Percentiles rank a stretch among this genome's conserved stretches.
phyloP scores from a whole-genome alignment of 2,329 filamentous ascomycete genomes.

The Didymella arachidicola region DNA sequence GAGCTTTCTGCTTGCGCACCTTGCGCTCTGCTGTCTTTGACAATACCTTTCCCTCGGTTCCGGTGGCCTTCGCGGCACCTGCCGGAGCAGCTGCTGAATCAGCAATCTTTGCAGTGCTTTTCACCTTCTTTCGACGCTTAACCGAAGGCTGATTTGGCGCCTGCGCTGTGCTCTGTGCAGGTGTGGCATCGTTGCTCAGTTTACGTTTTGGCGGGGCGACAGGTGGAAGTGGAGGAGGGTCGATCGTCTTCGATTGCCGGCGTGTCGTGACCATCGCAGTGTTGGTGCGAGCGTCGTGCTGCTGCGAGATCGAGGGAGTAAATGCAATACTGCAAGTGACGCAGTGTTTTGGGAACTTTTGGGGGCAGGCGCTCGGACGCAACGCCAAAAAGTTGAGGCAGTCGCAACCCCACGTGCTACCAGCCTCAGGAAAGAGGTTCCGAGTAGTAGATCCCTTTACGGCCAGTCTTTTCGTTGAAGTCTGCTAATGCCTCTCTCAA shows the following conservation, averaged over 20 bases:
- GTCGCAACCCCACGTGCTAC: slow-evolving; percentile 19
- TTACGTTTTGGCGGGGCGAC: slow-evolving; percentile 6
- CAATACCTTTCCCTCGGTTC: neutral
- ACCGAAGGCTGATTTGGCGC: slow-evolving; percentile 7
- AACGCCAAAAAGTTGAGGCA: slow-evolving; percentile 17
- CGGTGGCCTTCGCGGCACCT: neutral
- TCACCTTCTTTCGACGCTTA: slow-evolving; percentile 17
- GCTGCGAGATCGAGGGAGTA: neutral
- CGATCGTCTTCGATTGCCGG: slow-evolving; percentile 9
- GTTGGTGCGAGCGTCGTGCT: neutral
- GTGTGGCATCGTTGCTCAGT: slow-evolving; percentile 3
- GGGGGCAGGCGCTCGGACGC: slow-evolving; percentile 4
- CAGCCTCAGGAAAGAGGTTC: neutral
- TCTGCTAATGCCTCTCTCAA: slow-evolving; percentile 30
- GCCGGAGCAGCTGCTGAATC: neutral
- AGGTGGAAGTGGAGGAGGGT: slow-evolving; percentile 1
- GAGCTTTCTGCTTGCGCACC: neutral
- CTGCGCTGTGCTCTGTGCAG: slow-evolving; percentile 6
- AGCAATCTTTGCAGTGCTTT: slow-evolving; percentile 2
- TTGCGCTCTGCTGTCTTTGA: neutral
- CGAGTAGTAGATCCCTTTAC: slow-evolving; percentile 14
- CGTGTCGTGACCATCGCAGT: slow-evolving; percentile 17
- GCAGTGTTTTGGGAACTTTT: slow-evolving; percentile 7
- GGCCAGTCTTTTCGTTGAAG: slow-evolving; percentile 33
- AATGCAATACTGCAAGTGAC: slow-evolving; percentile 3